Percentiles rank a stretch among this genome's conserved stretches.
phyloP scores from a whole-genome alignment of 305 asterid species.

The Solanum aculeatissimum region DNA sequence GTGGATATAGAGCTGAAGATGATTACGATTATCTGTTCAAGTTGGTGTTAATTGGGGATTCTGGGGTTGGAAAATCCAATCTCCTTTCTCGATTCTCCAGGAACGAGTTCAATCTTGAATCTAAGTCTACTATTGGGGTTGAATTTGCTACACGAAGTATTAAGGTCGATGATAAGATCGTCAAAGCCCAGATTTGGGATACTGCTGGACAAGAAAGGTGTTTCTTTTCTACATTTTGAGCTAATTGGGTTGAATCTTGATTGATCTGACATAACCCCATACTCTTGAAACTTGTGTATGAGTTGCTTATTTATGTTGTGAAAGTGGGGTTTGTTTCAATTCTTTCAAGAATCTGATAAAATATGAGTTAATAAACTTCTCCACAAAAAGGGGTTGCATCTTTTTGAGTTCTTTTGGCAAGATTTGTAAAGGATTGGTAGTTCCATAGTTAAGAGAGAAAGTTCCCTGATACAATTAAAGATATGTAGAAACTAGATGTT shows the following conservation, averaged over 20 bases:
- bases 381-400: neutral
- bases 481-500: neutral
- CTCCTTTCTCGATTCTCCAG: constrained; percentile 41
- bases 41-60: constrained; percentile 50
- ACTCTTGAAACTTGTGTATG: neutral
- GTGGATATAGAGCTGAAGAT: constrained; percentile 47
- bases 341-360: neutral
- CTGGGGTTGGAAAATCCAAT: constrained; percentile 52
- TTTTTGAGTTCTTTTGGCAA: neutral
- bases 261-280: neutral
- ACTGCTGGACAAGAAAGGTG: constrained; percentile 55
- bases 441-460: neutral
- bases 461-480: neutral
- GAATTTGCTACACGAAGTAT: constrained; percentile 45
- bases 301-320: neutral
- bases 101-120: constrained; percentile 49
- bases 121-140: constrained; percentile 51
- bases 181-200: constrained; percentile 64
- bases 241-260: neutral
- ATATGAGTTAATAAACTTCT: neutral
- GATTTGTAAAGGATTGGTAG: neutral
- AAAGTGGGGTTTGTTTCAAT: neutral
- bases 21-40: constrained; percentile 52
- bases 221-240: neutral
- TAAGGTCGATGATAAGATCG: constrained; percentile 39